Percentiles rank a stretch among this genome's conserved stretches.
These are phyloP conservation scores for Podaxis carcinomalis DNA, from an alignment of 768 basidiomycete genomes.

Conservation along the genomic window DNA sequence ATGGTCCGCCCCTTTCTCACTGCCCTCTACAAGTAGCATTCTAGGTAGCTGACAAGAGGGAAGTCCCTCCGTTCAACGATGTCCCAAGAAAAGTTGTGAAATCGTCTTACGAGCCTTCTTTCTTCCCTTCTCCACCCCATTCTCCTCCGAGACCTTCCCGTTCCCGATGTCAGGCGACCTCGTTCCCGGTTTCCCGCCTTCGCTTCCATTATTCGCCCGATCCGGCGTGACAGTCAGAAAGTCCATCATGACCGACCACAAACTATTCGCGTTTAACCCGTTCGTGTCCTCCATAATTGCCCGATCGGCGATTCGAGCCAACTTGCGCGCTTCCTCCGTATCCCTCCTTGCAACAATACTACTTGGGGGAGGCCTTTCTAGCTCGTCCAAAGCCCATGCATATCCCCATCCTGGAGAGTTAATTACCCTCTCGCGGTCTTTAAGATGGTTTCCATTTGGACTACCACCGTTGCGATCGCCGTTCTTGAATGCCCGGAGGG, in stretches of 20 bases:
- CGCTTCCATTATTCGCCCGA: constrained; percentile 25
- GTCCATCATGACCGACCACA: constrained; percentile 67
- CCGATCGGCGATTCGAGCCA: constrained; percentile 73
- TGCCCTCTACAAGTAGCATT: too few relatives aligned
- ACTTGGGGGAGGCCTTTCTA: constrained; percentile 85
- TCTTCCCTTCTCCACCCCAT: background rate
- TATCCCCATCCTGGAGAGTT: constrained; percentile 63
- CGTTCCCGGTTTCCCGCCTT: constrained; percentile 4
- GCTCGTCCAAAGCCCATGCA: constrained; percentile 80
- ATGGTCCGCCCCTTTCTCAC: too few relatives aligned
- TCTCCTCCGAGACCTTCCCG: background rate
- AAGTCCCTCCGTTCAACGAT: background rate
- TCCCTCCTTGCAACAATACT: constrained; percentile 90
- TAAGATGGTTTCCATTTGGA: background rate
- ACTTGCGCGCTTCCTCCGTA: constrained; percentile 69
- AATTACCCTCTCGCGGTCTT: constrained; percentile 30
- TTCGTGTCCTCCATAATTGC: constrained; percentile 54
- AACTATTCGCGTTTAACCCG: constrained; percentile 59
- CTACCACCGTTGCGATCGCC: constrained; percentile 13
- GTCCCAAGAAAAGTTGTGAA: background rate
- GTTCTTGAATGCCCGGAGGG: constrained; percentile 20
- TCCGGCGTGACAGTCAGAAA: constrained; percentile 56
- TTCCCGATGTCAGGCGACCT: background rate
- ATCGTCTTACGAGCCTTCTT: background rate
- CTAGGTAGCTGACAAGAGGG: background rate